Evolutionary conservation across 2,329 filamentous ascomycete species (phyloP).

Genomic region (Fusarium mexicanum): DNA sequence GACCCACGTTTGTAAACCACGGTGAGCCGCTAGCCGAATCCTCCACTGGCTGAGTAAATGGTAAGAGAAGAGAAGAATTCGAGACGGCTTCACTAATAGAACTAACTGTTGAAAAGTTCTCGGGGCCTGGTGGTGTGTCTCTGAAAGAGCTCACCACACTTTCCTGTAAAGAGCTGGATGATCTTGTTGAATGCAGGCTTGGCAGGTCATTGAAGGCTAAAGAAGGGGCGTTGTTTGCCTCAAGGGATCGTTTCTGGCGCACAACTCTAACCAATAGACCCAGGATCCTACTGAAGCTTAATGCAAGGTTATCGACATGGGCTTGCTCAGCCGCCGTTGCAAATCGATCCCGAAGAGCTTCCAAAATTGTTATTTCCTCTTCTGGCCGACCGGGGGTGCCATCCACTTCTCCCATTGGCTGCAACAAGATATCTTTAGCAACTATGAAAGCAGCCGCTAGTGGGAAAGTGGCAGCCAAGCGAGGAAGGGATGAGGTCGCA

Average conservation of each 20-base stretch:
- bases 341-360: constrained; percentile 38
- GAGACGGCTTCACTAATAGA: constrained; percentile 18
- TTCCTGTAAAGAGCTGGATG: constrained; percentile 33
- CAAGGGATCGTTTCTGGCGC: constrained; percentile 30
- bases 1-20: constrained; percentile 15
- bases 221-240: constrained; percentile 23
- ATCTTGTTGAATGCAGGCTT: constrained; percentile 35
- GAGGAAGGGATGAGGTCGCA: constrained; percentile 18
- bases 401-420: constrained; percentile 29
- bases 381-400: constrained; percentile 18
- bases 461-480: constrained; percentile 35
- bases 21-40: constrained; percentile 21
- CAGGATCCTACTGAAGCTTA: constrained; percentile 34
- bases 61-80: constrained; percentile 31
- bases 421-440: constrained; percentile 20
- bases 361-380: constrained; percentile 41
- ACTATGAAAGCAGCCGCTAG: constrained; percentile 38
- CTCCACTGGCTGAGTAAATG: constrained; percentile 34
- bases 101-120: constrained; percentile 21
- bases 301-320: constrained; percentile 29
- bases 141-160: constrained; percentile 35
- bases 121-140: constrained; percentile 35
- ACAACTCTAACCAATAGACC: constrained; percentile 27
- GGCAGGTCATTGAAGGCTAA: constrained; percentile 40
- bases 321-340: constrained; percentile 26